Percentiles rank a stretch among this genome's conserved stretches.
phyloP scores from a whole-genome alignment of 192 early-diverging fungal genomes.

The Coemansia sp. region DNA sequence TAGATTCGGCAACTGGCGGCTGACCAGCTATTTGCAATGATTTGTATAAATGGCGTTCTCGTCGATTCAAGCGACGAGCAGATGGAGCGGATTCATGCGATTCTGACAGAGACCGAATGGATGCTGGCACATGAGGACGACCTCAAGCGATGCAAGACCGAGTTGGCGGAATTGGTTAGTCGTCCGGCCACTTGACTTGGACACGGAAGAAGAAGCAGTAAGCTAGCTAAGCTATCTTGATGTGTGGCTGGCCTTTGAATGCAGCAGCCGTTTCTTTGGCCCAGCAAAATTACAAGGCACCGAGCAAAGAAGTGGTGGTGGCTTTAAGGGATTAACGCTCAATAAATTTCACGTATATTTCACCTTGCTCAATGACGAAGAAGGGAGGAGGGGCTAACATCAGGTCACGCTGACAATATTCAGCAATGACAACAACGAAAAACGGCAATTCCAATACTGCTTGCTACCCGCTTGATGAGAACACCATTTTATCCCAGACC shows the following conservation, averaged over 20 bases:
- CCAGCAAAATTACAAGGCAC: neutral
- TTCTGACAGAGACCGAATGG: slow-evolving; percentile 22
- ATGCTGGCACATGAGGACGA: slow-evolving; percentile 44
- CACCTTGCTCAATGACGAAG: too few relatives aligned
- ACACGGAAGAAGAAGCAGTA: neutral
- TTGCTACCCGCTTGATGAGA: neutral
- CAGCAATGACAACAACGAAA: neutral
- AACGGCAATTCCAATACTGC: neutral
- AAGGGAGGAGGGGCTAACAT: neutral
- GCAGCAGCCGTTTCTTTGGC: neutral
- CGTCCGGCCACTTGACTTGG: slow-evolving; percentile 2
- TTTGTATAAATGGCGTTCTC: slow-evolving; percentile 45
- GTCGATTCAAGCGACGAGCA: slow-evolving; percentile 17
- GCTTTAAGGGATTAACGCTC: neutral
- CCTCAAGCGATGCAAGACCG: slow-evolving; percentile 7
- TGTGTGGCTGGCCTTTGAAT: neutral
- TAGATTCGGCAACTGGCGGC: slow-evolving; percentile 54
- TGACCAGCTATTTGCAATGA: slow-evolving; percentile 41
- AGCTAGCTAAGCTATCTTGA: too few relatives aligned
- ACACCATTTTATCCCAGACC: neutral
- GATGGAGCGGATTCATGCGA: slow-evolving; percentile 6
- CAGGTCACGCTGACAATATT: neutral
- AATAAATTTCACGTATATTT: slow-evolving; percentile 7
- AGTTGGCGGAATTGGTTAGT: slow-evolving; percentile 23
- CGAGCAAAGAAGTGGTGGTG: neutral